phyloP scores from a whole-genome alignment of 208 protist species.

The Strigomonas galati region DNA sequence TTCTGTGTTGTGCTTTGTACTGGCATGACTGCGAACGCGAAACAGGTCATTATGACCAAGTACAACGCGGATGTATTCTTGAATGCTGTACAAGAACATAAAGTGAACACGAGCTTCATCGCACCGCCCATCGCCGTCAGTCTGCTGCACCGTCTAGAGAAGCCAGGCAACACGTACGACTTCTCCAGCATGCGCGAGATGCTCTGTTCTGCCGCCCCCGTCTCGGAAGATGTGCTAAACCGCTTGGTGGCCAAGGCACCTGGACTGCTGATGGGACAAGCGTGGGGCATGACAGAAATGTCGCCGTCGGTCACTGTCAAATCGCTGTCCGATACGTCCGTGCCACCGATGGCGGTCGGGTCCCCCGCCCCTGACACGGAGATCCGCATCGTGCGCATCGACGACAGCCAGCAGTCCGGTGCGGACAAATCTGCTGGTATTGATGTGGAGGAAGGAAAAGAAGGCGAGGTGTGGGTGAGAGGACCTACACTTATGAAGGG shows the following conservation, averaged over 20 bases:
- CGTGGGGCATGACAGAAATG: conserved; percentile 81
- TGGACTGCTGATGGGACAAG: conserved; percentile 34
- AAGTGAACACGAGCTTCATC: conserved; percentile 48
- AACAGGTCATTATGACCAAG: conserved; percentile 42
- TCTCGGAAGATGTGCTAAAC: conserved; percentile 36
- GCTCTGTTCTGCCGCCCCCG: conserved; percentile 58
- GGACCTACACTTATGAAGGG: conserved; percentile 82
- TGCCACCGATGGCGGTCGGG: conserved; percentile 9
- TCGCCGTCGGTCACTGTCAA: conserved; percentile 37
- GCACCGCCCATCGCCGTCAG: conserved; percentile 74
- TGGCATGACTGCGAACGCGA: conserved; percentile 21
- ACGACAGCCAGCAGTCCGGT: conserved; percentile 35
- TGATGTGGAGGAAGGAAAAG: conserved; percentile 20
- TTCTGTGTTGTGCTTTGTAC: conserved; percentile 43
- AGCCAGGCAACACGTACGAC: conserved; percentile 27
- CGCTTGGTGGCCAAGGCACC: conserved; percentile 11
- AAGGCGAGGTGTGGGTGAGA: conserved; percentile 68
- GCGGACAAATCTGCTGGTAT: conserved; percentile 27
- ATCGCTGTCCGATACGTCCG: background rate
- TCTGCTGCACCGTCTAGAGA: conserved; percentile 59
- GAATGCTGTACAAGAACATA: conserved; percentile 41
- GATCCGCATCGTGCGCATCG: conserved; percentile 35
- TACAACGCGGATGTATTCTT: conserved; percentile 54
- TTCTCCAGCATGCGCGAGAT: conserved; percentile 8
- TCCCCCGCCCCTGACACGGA: conserved; percentile 31